Base-by-base conservation (phyloP, 257 asterid species). In the Fraxinus excelsior region DNA sequence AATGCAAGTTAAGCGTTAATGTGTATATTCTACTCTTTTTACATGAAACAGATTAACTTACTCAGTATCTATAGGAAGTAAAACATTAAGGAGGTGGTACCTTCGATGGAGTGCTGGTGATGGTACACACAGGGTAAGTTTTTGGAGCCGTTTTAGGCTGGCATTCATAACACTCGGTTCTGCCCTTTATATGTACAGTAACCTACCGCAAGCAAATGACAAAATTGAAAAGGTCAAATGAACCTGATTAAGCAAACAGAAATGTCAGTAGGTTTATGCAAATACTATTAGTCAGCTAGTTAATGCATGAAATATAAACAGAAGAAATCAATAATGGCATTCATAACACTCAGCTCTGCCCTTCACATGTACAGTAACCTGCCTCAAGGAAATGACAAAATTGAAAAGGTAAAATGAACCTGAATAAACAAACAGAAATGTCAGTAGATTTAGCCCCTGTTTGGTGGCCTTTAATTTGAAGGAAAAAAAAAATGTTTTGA, bases 71-170 rank as follows among this genome's bases (percentile, higher is more conserved):
- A 2, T 70, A 76, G 34, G 21, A 7, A 68, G 51, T 5, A 73
- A 31, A 40, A 56, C 37, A 81, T 13, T 64, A 40, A 78, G 34
- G 34, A 23, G 4, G 8, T 31, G 69, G 70, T 80, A 96, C 99
- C 99, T 96, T 91, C 67, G 99, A 91, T 73, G 99, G 99, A 67
- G 99, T 96, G 82, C 94, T 96, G 70, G 99, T 93, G 73, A 96
- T 96, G 10, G 99, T 96, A 81, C 99, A 96, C 53, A 96, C 98
- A 19, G 99, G 99, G 81, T 96, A 96, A 80, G 97, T 93, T 86
- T 96, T 96, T 7, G 99, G 99, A 83, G 99, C 94, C 76, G 94
- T 97, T 84, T 96, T 96, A 67, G 98, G 91, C 86, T 96, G 95
- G 87, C 99, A 96, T 82, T 96, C 99, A 75, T 96, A 96, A 71